phyloP scores from a whole-genome alignment of 345 rosid species.

The Nephelium lappaceum region DNA sequence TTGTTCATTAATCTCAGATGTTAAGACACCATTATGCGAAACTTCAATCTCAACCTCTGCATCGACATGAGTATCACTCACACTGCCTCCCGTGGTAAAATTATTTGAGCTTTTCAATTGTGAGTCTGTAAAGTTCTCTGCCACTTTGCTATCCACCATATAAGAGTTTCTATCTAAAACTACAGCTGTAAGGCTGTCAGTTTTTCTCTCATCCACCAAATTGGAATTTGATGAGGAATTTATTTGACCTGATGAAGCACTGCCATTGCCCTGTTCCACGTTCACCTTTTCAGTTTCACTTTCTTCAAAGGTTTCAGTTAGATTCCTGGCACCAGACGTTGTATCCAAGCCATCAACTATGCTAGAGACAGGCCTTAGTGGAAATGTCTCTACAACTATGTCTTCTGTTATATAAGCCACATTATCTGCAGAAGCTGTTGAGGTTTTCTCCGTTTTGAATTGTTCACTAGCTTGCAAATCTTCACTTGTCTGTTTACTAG shows the following conservation, averaged over 20 bases:
- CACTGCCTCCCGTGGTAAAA: constrained; percentile 6
- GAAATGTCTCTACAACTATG: constrained; percentile 58
- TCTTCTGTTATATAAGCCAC: constrained; percentile 29
- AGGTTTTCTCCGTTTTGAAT: constrained; percentile 22
- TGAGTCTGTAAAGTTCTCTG: constrained; percentile 22
- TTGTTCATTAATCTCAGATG: constrained; percentile 20
- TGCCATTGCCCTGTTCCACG: constrained; percentile 18
- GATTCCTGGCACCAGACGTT: constrained; percentile 24
- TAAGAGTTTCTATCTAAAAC: constrained; percentile 17
- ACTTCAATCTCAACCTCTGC: constrained; percentile 25
- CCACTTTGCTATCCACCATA: constrained; percentile 20
- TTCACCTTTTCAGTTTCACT: constrained; percentile 29
- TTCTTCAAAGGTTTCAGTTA: constrained; percentile 24
- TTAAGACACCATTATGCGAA: constrained; percentile 21
- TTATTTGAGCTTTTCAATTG: constrained; percentile 29
- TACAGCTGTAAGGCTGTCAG: constrained; percentile 9
- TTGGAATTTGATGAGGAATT: constrained; percentile 22
- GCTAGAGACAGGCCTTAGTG: constrained; percentile 39
- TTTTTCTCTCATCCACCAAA: constrained; percentile 27
- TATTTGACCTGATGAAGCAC: constrained; percentile 10
- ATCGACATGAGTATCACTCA: constrained; percentile 18
- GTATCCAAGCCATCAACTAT: constrained; percentile 27
- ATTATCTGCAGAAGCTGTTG: constrained; percentile 19
- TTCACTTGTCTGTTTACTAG: constrained; percentile 21
- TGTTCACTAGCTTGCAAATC: constrained; percentile 30